Conservation (phyloP, 495 filamentous ascomycete genomes). For the Peziza echinospora region DNA sequence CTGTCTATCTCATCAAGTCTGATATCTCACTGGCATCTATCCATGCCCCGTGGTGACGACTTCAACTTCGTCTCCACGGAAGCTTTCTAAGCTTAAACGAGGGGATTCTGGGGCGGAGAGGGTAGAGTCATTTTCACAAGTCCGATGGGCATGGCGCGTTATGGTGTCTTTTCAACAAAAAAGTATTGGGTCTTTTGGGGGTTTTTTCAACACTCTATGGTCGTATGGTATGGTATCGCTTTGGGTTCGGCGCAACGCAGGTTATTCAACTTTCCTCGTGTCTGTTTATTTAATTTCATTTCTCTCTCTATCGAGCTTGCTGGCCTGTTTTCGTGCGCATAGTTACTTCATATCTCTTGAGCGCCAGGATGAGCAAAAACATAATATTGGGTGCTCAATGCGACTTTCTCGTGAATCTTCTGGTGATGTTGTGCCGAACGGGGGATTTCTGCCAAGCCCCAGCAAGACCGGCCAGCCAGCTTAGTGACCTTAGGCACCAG, state of each 20-base stretch:
- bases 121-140: background rate
- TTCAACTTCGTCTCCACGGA: constrained; percentile 18
- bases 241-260: constrained; percentile 7
- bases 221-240: constrained; percentile 4
- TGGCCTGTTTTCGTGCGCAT: too few relatives aligned
- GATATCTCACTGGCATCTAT: background rate
- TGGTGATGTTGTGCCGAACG: too few relatives aligned
- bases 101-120: too few relatives aligned
- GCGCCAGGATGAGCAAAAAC: too few relatives aligned
- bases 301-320: too few relatives aligned
- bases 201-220: constrained; percentile 14
- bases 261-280: constrained; percentile 17
- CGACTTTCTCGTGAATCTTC: too few relatives aligned
- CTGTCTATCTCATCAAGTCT: background rate
- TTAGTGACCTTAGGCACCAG: too few relatives aligned
- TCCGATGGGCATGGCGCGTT: constrained; percentile 11
- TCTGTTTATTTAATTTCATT: constrained; percentile 14
- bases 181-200: constrained; percentile 10
- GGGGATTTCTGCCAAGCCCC: too few relatives aligned
- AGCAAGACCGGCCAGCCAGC: too few relatives aligned
- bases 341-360: too few relatives aligned
- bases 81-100: constrained; percentile 4
- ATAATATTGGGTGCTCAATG: too few relatives aligned
- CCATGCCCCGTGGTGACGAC: constrained; percentile 9
- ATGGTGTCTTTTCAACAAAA: constrained; percentile 16